Conservation (phyloP, 2,329 filamentous ascomycete genomes). For the Ustulina deusta region DNA sequence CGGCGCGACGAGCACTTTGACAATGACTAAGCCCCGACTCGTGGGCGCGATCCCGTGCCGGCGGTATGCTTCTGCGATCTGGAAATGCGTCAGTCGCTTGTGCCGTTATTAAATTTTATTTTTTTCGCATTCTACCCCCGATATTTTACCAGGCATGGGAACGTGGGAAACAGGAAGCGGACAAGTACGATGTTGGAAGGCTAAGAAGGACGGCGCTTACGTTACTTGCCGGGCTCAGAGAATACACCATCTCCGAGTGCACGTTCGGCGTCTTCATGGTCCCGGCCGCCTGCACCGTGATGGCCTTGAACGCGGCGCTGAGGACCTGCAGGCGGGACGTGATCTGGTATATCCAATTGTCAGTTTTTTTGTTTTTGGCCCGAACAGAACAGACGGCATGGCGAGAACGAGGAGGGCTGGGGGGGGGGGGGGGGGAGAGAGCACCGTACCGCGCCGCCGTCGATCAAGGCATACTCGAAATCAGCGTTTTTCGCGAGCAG, state of each 20-base stretch:
- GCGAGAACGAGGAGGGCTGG: not conserved
- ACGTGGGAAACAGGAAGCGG: not conserved
- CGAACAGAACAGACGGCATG: too few species aligned
- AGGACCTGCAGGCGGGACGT: conserved; percentile 79
- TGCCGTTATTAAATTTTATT: not conserved
- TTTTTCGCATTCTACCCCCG: not conserved
- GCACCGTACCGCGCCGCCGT: conserved; percentile 77
- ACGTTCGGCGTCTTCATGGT: conserved; percentile 84
- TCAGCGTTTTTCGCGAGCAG: conserved; percentile 84
- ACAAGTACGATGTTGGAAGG: not conserved
- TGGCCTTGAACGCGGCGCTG: conserved; percentile 81
- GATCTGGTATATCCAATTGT: too few species aligned
- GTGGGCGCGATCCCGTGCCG: conserved; percentile 82
- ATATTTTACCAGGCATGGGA: not conserved
- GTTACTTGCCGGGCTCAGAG: conserved; percentile 85
- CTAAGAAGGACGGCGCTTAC: too few species aligned
- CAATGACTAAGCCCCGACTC: conserved; percentile 78
- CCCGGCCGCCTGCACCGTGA: conserved; percentile 71
- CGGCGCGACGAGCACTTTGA: conserved; percentile 77
- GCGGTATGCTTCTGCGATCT: conserved; percentile 94
- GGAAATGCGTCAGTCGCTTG: conserved; percentile 26
- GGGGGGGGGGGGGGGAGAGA: not conserved
- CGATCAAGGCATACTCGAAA: conserved; percentile 94
- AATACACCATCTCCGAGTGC: conserved; percentile 88
- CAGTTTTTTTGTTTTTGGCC: too few species aligned